Evolutionary conservation across 2,329 filamentous ascomycete species (phyloP).

Genomic region (Fusarium sulawesiense): DNA sequence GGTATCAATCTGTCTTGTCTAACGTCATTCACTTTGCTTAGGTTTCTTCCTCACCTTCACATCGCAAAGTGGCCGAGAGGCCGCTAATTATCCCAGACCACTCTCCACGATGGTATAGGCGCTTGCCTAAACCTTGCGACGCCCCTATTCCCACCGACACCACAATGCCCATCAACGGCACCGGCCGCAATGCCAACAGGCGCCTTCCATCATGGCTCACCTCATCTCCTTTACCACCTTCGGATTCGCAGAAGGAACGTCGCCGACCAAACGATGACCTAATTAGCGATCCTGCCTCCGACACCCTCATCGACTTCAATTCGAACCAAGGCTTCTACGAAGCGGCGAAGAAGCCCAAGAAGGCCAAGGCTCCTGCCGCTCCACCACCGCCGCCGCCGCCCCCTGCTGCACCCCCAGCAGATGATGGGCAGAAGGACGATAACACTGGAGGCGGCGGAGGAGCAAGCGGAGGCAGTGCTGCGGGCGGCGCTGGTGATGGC

Average conservation of each 20-base stretch:
- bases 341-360: conserved; percentile 65
- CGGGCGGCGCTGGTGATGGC: conserved; percentile 41
- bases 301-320: conserved; percentile 66
- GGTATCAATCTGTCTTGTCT: conserved; percentile 31
- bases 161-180: conserved; percentile 49
- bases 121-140: conserved; percentile 43
- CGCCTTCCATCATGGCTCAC: conserved; percentile 37
- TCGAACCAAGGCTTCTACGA: conserved; percentile 66
- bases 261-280: conserved; percentile 50
- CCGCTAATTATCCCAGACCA: conserved; percentile 40
- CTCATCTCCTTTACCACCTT: conserved; percentile 37
- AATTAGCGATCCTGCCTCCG: conserved; percentile 59
- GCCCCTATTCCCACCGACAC: conserved; percentile 33
- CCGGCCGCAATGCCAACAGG: conserved; percentile 48
- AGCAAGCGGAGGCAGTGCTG: conserved; percentile 52
- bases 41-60: conserved; percentile 30
- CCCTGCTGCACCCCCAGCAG: conserved; percentile 37
- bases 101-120: conserved; percentile 53
- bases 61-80: conserved; percentile 31
- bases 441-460: conserved; percentile 47
- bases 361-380: conserved; percentile 50
- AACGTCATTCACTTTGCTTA: conserved; percentile 35
- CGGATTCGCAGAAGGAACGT: conserved; percentile 38
- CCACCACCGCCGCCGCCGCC: conserved; percentile 45
- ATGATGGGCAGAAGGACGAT: conserved; percentile 40